Evolutionary conservation across 768 basidiomycete genomes (phyloP).

Genomic region (Cystobasidium ongulense): DNA sequence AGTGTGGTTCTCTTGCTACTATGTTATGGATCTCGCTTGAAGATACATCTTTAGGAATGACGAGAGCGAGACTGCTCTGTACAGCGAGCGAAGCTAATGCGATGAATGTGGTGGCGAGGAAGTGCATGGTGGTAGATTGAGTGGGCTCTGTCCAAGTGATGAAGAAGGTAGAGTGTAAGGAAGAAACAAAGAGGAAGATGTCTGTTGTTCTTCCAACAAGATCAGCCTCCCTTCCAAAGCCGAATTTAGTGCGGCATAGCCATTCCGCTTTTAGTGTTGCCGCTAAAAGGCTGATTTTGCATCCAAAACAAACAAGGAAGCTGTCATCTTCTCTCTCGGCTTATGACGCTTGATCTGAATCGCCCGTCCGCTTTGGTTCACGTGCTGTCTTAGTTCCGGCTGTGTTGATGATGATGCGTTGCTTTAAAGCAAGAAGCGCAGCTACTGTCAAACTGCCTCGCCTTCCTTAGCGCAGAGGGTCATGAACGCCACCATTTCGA

Average conservation of each 20-base stretch:
- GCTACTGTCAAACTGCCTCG: no score
- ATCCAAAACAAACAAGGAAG: background rate
- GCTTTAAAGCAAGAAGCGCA: no score
- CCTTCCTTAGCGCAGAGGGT: no score
- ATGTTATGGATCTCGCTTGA: background rate
- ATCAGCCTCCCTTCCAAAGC: constrained; percentile 47
- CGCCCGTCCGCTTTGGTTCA: no score
- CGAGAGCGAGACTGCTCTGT: background rate
- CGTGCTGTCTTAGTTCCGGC: background rate
- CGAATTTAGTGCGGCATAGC: constrained; percentile 52
- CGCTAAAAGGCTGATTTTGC: background rate
- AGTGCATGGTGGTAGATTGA: background rate
- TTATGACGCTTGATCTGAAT: background rate
- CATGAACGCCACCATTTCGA: no score
- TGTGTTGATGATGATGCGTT: no score
- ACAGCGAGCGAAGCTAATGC: constrained; percentile 9
- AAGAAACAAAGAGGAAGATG: background rate
- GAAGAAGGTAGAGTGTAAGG: background rate
- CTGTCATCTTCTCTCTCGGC: background rate
- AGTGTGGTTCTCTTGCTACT: background rate
- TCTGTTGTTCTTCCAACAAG: background rate
- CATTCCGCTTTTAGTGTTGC: background rate
- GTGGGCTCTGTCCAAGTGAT: background rate
- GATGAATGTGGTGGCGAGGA: background rate
- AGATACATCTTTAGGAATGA: background rate